A percentile compares a stretch with the other conserved stretches of the same genome.
phyloP scores from a whole-genome alignment of 768 basidiomycete species.

The Russula sp. region DNA sequence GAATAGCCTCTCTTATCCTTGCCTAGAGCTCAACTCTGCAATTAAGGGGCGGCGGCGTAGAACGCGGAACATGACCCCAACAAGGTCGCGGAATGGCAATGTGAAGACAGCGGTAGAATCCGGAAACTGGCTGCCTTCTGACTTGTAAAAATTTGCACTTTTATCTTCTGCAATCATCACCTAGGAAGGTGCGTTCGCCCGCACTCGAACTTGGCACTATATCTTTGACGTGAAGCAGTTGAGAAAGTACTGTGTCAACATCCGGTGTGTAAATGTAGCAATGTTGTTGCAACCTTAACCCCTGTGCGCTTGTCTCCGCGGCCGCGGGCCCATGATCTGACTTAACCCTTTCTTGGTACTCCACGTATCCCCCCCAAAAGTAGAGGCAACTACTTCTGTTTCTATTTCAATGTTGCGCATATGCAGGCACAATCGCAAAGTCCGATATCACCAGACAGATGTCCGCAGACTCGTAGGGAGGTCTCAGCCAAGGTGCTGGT shows the following conservation, averaged over 20 bases:
- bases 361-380: background rate
- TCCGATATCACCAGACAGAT: slow-evolving; percentile 18
- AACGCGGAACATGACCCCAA: background rate
- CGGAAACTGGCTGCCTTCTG: background rate
- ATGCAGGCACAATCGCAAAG: slow-evolving; percentile 1
- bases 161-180: background rate
- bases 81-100: too few relatives aligned
- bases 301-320: background rate
- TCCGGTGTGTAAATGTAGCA: too few relatives aligned
- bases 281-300: background rate
- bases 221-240: too few relatives aligned
- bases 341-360: background rate
- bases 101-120: background rate
- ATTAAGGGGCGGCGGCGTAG: too few relatives aligned
- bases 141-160: background rate
- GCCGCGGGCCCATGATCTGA: too few relatives aligned
- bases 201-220: background rate
- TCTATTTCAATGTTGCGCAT: background rate
- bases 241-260: too few relatives aligned
- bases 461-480: background rate
- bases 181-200: background rate
- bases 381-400: background rate
- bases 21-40: too few relatives aligned
- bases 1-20: background rate
- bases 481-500: background rate